These are phyloP conservation scores for Phylloporus arenicola DNA, from an alignment of 768 basidiomycete genomes.

Conservation along the genomic window DNA sequence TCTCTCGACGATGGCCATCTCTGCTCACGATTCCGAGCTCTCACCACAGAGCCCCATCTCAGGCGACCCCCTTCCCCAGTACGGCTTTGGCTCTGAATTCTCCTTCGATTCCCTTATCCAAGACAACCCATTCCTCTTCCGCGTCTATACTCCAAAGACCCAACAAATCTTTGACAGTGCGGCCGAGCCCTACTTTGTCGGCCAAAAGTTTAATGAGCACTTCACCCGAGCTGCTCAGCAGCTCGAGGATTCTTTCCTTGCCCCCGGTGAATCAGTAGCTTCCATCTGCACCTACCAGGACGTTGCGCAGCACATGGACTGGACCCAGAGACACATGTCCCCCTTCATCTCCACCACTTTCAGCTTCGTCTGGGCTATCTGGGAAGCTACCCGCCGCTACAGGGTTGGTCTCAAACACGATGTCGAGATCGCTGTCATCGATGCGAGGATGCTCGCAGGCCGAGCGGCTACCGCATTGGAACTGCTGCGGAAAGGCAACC, in stretches of 20 bases:
- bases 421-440: conserved; percentile 74
- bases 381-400: conserved; percentile 77
- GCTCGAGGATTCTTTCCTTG: conserved; percentile 30
- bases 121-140: conserved; percentile 71
- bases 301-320: conserved; percentile 67
- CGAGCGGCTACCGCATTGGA: conserved; percentile 63
- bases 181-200: conserved; percentile 62
- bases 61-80: conserved; percentile 51
- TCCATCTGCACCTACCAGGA: conserved; percentile 49
- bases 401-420: conserved; percentile 68
- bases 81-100: conserved; percentile 62
- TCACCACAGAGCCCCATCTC: conserved; percentile 19
- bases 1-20: conserved; percentile 23
- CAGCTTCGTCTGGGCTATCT: conserved; percentile 77
- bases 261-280: conserved; percentile 27
- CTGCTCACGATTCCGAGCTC: conserved; percentile 12
- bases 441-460: conserved; percentile 53
- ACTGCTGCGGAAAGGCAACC: conserved; percentile 46
- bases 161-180: conserved; percentile 44
- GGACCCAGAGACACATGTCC: conserved; percentile 68
- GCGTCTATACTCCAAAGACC: conserved; percentile 71
- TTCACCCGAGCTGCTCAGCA: conserved; percentile 34
- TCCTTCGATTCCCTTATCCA: conserved; percentile 57
- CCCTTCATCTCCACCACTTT: conserved; percentile 72
- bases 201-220: conserved; percentile 54